Evolutionary conservation across 2,329 filamentous ascomycete species (phyloP), one percentile per base, ranked within the genome.

Genomic region (Plenodomus lindquistii): DNA sequence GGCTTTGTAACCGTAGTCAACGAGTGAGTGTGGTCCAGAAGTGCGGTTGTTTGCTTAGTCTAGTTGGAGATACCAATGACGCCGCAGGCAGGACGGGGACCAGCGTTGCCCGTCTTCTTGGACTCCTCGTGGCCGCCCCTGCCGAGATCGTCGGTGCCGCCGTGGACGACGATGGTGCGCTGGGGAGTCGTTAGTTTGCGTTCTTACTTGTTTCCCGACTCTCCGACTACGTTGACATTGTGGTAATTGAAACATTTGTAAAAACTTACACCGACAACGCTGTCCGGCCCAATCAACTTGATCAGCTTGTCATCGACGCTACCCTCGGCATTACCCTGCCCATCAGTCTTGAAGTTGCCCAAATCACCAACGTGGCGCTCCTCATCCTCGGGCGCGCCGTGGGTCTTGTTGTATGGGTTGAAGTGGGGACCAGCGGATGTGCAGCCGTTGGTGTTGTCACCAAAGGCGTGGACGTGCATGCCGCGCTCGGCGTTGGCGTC

Each of bases 361-460:
- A 99, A 81, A 78, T 97, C 94, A 78, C 94, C 94, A 62, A 97
- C 94, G 79, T 99, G 94, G 76, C 94, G 92, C 69, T 85, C 82
- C 59, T 85, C 82, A 76, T 97, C 93, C 27, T 77, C 72, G 65
- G 91, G 94, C 71, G 88, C 89, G 73, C 94, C 94, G 82, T 99
- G 94, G 66, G 83, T 87, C 85, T 96, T 96, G 82, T 81, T 80
- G 79, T 88, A 84, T 65, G 94, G 94, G 87, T 99, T 99, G 88
- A 97, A 99, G 83, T 99, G 94, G 77, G 94, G 93, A 45, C 94
- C 94, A 63, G 94, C 94, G 63, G 89, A 96, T 62, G 93, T 97
- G 89, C 94, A 99, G 77, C 94, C 94, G 80, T 99, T 99, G 83
- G 94, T 97, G 85, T 97, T 97, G 85, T 97, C 94, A 75, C 94